Evolutionary conservation across 345 rosid species (phyloP), one percentile per base, ranked within the genome.

Genomic region (Aquilaria yunnanensis): DNA sequence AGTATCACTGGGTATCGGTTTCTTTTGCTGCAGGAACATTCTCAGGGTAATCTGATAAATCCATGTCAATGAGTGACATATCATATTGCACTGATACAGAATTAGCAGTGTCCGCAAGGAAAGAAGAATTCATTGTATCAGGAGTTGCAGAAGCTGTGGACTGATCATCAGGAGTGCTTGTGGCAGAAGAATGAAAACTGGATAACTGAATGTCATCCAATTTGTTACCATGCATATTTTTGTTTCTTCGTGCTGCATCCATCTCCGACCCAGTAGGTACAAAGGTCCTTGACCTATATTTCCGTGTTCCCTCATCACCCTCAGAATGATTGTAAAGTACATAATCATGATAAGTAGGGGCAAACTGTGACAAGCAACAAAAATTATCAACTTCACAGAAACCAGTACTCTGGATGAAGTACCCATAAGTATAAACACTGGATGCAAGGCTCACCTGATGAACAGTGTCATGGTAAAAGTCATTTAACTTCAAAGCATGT

Each of bases 261-360:
- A 91, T 91, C 75, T 88, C 97, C 50, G 80, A 89, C 37, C 97
- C 96, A 37, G 96, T 91, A 29, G 96, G 97, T 72, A 88, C 97
- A 77, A 88, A 91, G 43, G 97, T 91, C 12, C 96, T 77, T 10
- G 96, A 84, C 12, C 94, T 67, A 59, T 91, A 91, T 77, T 88
- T 91, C 68, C 81, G 78, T 56, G 84, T 74, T 53, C 89, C 93
- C 64, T 86, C 97, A 37, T 86, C 96, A 67, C 89, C 87, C 65
- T 84, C 93, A 12, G 57, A 78, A 53, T 88, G 83, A 70, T 91
- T 88, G 65, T 91, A 91, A 47, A 91, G 88, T 67, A 91, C 96
- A 67, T 91, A 91, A 69, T 91, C 97, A 60, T 91, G 97, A 74
- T 88, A 91, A 0, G 97, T 82, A 5, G 96, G 96, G 1, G 97